These are phyloP conservation scores for Leucocoprinus gongylophorus DNA, from an alignment of 1,284 basidiomycete genomes.

Conservation along the genomic window DNA sequence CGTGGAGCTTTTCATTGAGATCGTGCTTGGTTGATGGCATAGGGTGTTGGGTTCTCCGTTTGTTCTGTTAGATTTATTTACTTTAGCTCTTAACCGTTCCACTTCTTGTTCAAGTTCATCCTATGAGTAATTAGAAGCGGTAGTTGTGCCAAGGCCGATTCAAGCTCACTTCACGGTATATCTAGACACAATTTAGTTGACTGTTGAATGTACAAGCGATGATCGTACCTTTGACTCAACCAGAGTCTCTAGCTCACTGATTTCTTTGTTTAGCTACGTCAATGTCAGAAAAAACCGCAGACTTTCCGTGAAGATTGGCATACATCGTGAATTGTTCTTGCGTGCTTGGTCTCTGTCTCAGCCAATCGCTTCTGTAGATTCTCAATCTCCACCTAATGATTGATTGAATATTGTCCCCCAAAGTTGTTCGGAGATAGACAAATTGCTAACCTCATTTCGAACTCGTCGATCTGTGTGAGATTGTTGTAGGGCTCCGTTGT, in stretches of 20 bases:
- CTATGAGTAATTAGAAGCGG: conserved; percentile 26
- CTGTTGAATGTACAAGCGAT: neutral
- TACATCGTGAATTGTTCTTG: conserved; percentile 66
- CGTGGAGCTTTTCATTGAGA: conserved; percentile 22
- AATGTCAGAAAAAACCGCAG: conserved; percentile 6
- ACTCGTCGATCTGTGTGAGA: conserved; percentile 43
- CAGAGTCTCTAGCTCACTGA: conserved; percentile 81
- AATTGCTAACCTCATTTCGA: conserved; percentile 48
- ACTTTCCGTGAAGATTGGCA: conserved; percentile 19
- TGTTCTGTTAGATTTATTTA: conserved; percentile 54
- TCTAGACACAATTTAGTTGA: conserved; percentile 36
- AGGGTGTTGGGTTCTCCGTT: conserved; percentile 33
- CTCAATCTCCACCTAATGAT: conserved; percentile 52
- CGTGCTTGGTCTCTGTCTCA: conserved; percentile 68
- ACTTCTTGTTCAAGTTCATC: conserved; percentile 88
- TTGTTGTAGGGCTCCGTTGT: conserved; percentile 28
- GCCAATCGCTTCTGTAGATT: conserved; percentile 60
- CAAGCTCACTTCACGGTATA: conserved; percentile 70
- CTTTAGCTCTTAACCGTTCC: conserved; percentile 58
- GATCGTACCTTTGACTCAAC: conserved; percentile 75
- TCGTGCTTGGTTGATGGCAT: conserved; percentile 23
- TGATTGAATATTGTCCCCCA: conserved; percentile 8
- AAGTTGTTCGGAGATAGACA: neutral
- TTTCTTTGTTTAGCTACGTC: conserved; percentile 79
- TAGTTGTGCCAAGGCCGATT: neutral